phyloP scores from a whole-genome alignment of 257 asterid genomes.

The Solanum sparsipilum region DNA sequence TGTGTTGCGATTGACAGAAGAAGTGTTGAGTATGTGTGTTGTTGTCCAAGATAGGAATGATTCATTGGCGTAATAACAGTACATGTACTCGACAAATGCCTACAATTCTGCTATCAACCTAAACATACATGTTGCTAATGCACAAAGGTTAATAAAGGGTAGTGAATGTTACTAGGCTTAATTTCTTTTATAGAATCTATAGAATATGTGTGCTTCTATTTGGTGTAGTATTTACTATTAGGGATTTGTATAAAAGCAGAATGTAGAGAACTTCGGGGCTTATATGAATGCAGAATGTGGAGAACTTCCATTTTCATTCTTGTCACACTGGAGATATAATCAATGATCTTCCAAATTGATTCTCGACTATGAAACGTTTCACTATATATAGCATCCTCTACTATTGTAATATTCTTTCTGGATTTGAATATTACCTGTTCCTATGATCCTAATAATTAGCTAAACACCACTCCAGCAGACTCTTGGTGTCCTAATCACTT shows the following conservation, averaged over 20 bases:
- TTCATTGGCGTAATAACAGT: background rate
- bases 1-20: background rate
- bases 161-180: background rate
- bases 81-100: background rate
- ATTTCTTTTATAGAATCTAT: background rate
- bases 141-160: background rate
- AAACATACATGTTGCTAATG: background rate
- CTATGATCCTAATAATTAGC: background rate
- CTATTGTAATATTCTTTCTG: background rate
- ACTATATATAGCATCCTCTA: background rate
- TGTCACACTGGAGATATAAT: background rate
- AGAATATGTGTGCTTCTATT: background rate
- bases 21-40: background rate
- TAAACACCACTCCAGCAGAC: background rate
- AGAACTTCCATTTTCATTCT: background rate
- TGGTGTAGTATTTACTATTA: background rate
- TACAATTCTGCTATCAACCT: background rate
- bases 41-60: background rate
- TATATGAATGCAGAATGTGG: background rate
- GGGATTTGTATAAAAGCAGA: background rate
- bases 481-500: background rate
- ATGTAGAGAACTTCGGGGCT: background rate
- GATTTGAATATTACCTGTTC: background rate
- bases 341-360: background rate
- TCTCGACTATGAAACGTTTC: background rate